Percentiles rank a stretch among this genome's conserved stretches.
phyloP scores from a whole-genome alignment of 768 basidiomycete genomes.

The Holtermanniella nyarrowii region DNA sequence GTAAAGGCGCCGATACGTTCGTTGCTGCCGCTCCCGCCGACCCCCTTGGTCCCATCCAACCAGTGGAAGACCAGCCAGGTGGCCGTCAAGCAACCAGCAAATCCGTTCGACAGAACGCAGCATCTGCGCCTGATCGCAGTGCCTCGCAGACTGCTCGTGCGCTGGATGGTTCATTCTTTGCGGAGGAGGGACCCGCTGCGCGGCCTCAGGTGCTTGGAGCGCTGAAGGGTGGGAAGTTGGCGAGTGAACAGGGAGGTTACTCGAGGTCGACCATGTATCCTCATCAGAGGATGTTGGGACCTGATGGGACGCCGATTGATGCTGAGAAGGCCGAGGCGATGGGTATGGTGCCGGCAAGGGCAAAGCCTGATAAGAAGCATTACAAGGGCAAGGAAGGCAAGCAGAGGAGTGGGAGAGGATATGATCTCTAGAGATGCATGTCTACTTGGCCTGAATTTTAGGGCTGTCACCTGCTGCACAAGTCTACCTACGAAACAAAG shows the following conservation, averaged over 20 bases:
- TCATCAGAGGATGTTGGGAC: conserved; percentile 68
- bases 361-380: conserved; percentile 57
- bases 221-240: conserved; percentile 43
- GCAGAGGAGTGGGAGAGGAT: conserved; percentile 85
- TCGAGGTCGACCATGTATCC: conserved; percentile 59
- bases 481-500: no score
- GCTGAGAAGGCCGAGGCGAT: conserved; percentile 51
- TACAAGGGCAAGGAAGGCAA: conserved; percentile 79
- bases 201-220: conserved; percentile 49
- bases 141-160: conserved; percentile 46
- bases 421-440: conserved; percentile 50
- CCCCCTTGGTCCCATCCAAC: conserved; percentile 18
- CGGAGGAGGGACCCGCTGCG: conserved; percentile 48
- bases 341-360: conserved; percentile 46
- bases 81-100: conserved; percentile 43
- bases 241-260: conserved; percentile 48
- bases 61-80: neutral
- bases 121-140: conserved; percentile 33
- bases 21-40: conserved; percentile 42
- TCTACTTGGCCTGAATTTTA: no score
- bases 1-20: conserved; percentile 73
- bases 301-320: conserved; percentile 61
- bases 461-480: no score
- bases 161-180: conserved; percentile 77
- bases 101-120: conserved; percentile 28